Evolutionary conservation across 805 yeast species (phyloP), one percentile per base, ranked within the genome.

Genomic region (Clavispora fructus): DNA sequence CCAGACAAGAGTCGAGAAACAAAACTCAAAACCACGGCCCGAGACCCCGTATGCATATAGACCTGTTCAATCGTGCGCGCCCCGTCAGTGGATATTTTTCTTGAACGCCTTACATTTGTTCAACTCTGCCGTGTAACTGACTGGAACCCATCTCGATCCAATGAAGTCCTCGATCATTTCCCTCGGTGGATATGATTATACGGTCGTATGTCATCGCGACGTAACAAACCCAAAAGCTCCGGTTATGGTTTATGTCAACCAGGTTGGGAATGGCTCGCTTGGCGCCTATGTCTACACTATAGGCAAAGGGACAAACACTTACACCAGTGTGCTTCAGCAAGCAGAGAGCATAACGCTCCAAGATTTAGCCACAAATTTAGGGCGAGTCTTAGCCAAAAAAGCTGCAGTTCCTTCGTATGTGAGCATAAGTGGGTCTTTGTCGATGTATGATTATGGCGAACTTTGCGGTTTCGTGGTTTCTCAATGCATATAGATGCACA

Each of bases 261-360:
- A 62, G 40, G 40, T 31, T 12, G 55, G 56, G 31, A 62, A 61
- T 32, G 50, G 61, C 1, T 35, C 49, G 9, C 52, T 76, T n/a
- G 79, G 79, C 1, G 64, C 71, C 27, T 76, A 68, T 46, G 68
- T 74, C 2, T 76, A 75, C 50, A 64, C 77, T 0, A 65, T 76
- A 2, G 60, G 65, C 19, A 67, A 43, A 35, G 52, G 49, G 35
- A 37, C 42, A 28, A 19, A 52, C 14, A 58, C 68, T 26, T 63
- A 71, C 4, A 67, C 66, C 44, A 77, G 74, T 49, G 71, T 79
- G 0, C 58, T 75, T 17, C 58, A 77, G 27, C 73, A 74, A 45
- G 68, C 71, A 43, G 57, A 77, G 1, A 63, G 65, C 26, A 76
- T 72, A 37, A 53, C 57, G 0, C 47, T 69, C 26, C 61, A 75